These are phyloP conservation scores for Irpex sp. DNA, from an alignment of 1,284 basidiomycete species.

Conservation along the genomic window DNA sequence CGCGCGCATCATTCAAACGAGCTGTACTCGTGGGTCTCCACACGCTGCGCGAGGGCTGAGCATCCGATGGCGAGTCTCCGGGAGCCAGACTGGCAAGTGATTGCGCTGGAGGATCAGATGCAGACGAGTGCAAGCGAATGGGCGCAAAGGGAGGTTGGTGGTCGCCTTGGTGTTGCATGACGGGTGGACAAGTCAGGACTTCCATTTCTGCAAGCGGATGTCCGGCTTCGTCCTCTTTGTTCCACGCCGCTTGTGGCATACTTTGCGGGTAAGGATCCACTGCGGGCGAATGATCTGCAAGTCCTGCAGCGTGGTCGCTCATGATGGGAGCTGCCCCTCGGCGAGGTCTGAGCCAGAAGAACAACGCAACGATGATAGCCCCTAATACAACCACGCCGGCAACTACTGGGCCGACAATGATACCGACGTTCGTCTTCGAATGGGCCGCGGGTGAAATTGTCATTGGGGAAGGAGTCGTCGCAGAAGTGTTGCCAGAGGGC, in stretches of 20 bases:
- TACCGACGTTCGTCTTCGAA: neutral
- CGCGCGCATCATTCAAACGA: neutral
- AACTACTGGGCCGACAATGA: neutral
- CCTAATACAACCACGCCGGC: neutral
- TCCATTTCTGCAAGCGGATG: neutral
- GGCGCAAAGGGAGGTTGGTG: neutral
- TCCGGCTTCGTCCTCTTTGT: neutral
- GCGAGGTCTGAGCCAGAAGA: neutral
- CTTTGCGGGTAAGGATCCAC: neutral
- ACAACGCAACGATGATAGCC: neutral
- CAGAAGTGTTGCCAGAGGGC: neutral
- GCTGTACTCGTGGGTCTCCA: neutral
- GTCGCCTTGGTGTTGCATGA: neutral
- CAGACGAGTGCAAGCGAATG: neutral
- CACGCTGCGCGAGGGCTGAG: neutral
- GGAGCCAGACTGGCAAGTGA: neutral
- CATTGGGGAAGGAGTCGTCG: neutral
- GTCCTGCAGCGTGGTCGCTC: too few species aligned
- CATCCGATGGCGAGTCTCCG: neutral
- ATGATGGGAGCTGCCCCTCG: too few species aligned
- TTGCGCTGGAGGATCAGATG: neutral
- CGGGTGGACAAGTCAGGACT: neutral
- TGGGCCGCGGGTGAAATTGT: neutral
- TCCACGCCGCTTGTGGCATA: neutral
- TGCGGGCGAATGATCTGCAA: too few species aligned